Base-by-base conservation (phyloP, 441 rosid genomes). In the Pelargonium cotyledonis region DNA sequence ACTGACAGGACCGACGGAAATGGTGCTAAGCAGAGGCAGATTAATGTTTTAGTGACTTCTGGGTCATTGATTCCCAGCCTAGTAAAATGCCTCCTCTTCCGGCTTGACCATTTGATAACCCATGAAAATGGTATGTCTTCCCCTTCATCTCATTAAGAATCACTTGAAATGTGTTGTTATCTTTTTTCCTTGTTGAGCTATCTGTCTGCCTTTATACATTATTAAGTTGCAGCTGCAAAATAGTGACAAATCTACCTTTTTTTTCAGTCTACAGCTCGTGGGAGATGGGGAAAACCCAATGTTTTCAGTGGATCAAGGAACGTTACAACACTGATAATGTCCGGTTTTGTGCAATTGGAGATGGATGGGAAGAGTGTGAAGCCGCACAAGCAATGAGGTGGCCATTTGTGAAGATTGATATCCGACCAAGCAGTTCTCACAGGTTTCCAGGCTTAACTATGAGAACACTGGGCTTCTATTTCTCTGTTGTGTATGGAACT, bases 1-100 rank as follows among this genome's bases (percentile, higher is more conserved):
- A 11, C 53, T 68, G 77, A 73, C 66, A 73, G 66, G 31, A 65
- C 47, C 9, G 73, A 64, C 64, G 66, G 74, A 64, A 44, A 68
- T 5, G 78, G 74, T 65, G 40, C 77, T 53, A 75, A 78, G 60
- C 55, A 53, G 68, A 70, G 70, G 62, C 78, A 82, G 75, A 67
- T 92, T 72, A 89, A 92, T 82, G 75, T 92, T 75, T 76, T 92
- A 65, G 95, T 92, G 80, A 92, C 98, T 76, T 85, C 92, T 0
- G 96, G 98, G 55, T 87, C 93, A 10, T 84, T 90, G 80, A 81
- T 92, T 77, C 98, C 96, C 2, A 90, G 96, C 84, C 87, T 90
- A 0, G 89, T 87, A 58, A 90, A 92, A 79, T 89, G 96, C 81
- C 69, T 89, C 66, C 89, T 92, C 71, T 92, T 86, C 76, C 85